Base-by-base conservation (phyloP, 78 protist genomes). In the Paratrimastix pyriformis region DNA sequence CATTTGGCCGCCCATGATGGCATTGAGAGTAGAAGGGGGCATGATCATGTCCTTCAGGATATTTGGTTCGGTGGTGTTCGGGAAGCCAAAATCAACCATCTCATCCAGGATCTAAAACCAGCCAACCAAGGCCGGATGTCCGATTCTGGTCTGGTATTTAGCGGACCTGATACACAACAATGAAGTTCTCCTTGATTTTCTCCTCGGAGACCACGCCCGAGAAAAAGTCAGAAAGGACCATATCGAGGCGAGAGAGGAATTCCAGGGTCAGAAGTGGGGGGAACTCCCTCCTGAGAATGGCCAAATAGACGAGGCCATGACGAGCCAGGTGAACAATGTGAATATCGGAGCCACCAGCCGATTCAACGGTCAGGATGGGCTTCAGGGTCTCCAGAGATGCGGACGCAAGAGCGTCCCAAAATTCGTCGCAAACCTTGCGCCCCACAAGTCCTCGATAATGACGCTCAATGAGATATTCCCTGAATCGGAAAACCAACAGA, bases 61-160 rank as follows among this genome's bases (percentile, higher is more conserved):
- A 15, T 62, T 62, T 13, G 68, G 68, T 62, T 62, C 68, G 13
- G 68, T 62, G 37, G 21, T 62, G 21, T 62, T 62, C 21, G 68
- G 68, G 37, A 35, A 62, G 15, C 68, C 68, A 29, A 15, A 15
- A 15, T 62, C 68, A 15, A 62, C 21, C 24, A 62, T 11, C 18
- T 62, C 68, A 35, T 62, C 68, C 68, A 62, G 15, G 29, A 62
- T 35, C 68, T 62, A 21, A 35, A 35, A n/a, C n/a, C n/a, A n/a
- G n/a, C n/a, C 37, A 62, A 26, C 11, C 45, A 62, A 62, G 21
- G 11, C 42, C 21, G 21, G 45, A 62, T 13, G 29, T 29, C 24
- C 21, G 37, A 62, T 62, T 35, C 26, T 62, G 29, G 68, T 26
- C 15, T 29, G 18, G 11, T 15, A 29, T 15, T 11, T 11, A 62